Percentiles rank a stretch among this genome's conserved stretches.
Conservation (phyloP, 176 grass and related monocot species). For the Tillandsia leiboldiana region DNA sequence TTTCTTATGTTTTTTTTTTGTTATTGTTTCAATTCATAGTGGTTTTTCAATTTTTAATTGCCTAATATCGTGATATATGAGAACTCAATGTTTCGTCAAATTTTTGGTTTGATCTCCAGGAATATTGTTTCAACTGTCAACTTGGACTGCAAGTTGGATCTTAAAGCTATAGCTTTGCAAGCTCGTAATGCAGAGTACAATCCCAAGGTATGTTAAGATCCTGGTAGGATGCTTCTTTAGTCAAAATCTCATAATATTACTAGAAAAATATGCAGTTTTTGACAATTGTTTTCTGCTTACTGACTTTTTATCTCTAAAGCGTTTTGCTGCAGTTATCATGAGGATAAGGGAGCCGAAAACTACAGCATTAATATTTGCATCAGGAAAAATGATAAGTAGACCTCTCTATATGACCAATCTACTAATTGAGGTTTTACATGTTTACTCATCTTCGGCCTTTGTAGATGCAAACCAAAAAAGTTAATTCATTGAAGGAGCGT, state of each 20-base stretch:
- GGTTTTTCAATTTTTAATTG: not conserved
- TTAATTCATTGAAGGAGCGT: not conserved
- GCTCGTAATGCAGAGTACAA: conserved; percentile 83
- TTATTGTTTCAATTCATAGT: not conserved
- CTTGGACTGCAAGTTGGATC: conserved; percentile 57
- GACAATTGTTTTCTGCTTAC: not conserved
- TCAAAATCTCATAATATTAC: not conserved
- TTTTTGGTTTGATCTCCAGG: conserved; percentile 16
- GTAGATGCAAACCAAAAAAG: not conserved
- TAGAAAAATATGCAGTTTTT: too few species aligned
- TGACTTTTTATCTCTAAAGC: conserved; percentile 23
- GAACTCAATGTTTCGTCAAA: not conserved
- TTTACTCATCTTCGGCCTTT: not conserved
- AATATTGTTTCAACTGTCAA: conserved; percentile 81
- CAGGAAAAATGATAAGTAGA: conserved; percentile 72
- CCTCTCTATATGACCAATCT: not conserved
- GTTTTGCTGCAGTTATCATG: conserved; percentile 86
- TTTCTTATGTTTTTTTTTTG: not conserved
- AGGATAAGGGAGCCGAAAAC: conserved; percentile 87
- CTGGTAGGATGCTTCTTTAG: not conserved
- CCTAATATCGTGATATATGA: not conserved
- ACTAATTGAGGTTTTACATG: not conserved
- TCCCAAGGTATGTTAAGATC: conserved; percentile 49
- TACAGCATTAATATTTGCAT: conserved; percentile 75
- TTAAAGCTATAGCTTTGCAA: conserved; percentile 49